A percentile compares a stretch with the other conserved stretches of the same genome.
Conservation (phyloP, 495 filamentous ascomycete species). For the Bathelium albidoporum region DNA sequence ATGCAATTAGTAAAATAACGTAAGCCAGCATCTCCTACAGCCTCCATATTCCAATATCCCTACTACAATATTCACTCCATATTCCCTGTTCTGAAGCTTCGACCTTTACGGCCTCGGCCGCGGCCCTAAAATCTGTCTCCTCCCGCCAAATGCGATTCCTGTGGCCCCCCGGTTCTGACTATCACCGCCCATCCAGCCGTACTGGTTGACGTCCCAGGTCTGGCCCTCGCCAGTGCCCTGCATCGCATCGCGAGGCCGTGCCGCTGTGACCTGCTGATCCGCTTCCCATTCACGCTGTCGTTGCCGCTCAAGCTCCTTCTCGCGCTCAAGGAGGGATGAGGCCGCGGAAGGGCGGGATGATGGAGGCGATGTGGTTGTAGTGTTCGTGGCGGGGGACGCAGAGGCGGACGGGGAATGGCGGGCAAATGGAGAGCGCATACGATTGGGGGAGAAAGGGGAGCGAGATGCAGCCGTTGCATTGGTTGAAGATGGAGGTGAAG, state of each 20-base stretch:
- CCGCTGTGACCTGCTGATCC: constrained; percentile 61
- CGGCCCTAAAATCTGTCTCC: constrained; percentile 22
- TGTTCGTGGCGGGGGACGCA: constrained; percentile 2
- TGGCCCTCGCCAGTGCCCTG: constrained; percentile 38
- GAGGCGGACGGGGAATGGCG: constrained; percentile 5
- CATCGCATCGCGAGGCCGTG: constrained; percentile 39
- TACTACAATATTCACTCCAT: background rate
- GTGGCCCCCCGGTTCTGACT: constrained; percentile 40
- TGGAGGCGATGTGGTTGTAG: constrained; percentile 25
- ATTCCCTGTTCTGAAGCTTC: background rate
- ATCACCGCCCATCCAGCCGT: constrained; percentile 77
- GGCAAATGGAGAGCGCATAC: background rate
- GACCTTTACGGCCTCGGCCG: constrained; percentile 6
- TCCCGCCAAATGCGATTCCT: constrained; percentile 18
- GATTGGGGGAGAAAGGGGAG: background rate
- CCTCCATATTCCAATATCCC: background rate
- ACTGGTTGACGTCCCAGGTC: constrained; percentile 81
- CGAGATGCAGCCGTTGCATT: background rate
- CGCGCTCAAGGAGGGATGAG: constrained; percentile 73
- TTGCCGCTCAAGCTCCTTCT: constrained; percentile 93
- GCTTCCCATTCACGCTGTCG: constrained; percentile 93
- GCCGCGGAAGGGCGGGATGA: constrained; percentile 32
- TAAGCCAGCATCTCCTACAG: background rate
- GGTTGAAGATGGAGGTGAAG: background rate
- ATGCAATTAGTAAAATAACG: background rate